Evolutionary conservation across 2,329 filamentous ascomycete species (phyloP), one percentile per base, ranked within the genome.

Genomic region (Fusarium tjaetaba): DNA sequence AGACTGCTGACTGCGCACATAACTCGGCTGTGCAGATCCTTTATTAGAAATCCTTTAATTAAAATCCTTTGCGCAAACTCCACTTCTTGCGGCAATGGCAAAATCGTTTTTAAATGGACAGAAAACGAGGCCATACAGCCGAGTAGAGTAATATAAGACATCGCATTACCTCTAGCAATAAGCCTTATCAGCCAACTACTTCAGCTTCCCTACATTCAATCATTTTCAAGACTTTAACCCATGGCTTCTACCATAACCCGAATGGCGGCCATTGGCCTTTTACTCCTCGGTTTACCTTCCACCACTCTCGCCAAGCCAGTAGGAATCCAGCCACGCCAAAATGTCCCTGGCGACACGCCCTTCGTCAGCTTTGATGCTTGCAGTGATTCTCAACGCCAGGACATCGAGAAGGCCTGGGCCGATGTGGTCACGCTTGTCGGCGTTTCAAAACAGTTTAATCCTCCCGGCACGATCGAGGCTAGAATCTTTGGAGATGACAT

Each of bases 401-500:
- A 34, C 11, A 51, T 51, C 2, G 48, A 51, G 30, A 32, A 51
- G 22, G 48, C 48, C 10, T 51, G 48, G 48, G 48, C 48, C 5
- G 48, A 51, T 24, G 48, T 51, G n/a, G 15, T 51, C 22, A 51
- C 48, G 22, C 48, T 51, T 4, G n/a, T 5, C 3, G 15, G 30
- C 4, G 22, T 32, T 32, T 34, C 48, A 10, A 51, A 34, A 34
- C 28, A 51, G 11, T 51, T 51, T 0, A 32, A 51, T 34, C 48
- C 48, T 24, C 28, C 48, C 7, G 30, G 48, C 0, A 34, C 30
- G 15, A 51, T 51, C 7, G 48, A 51, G 30, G 10, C 48, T 4
- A 51, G 48, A n/a, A 48, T 48, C 26, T 48, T 30, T 10, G 46
- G 46, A 49, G 46, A 49, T 30, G 46, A 49, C 14, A 49, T 49